A percentile compares a stretch with the other conserved stretches of the same genome.
Evolutionary conservation across 2,329 filamentous ascomycete species (phyloP).

Genomic region (Coleophoma cylindrospora): DNA sequence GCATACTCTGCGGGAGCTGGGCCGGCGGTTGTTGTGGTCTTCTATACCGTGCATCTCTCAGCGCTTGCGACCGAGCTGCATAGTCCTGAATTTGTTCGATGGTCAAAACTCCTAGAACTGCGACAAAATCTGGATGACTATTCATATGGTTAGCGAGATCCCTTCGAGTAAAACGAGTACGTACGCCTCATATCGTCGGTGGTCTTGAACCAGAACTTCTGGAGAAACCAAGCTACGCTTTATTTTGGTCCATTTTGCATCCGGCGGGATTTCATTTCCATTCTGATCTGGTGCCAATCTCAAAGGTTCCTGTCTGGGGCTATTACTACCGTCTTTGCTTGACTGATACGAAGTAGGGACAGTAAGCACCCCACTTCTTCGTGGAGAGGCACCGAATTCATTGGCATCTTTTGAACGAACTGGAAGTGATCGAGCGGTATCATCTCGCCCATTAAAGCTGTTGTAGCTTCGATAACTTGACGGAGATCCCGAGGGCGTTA

Average conservation of each 20-base stretch:
- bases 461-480: slow-evolving; percentile 15
- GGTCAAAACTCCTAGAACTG: slow-evolving; percentile 49
- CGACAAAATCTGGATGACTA: slow-evolving; percentile 50
- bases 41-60: slow-evolving; percentile 25
- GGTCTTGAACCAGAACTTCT: slow-evolving; percentile 49
- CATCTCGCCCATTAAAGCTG: slow-evolving; percentile 11
- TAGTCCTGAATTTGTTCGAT: slow-evolving; percentile 46
- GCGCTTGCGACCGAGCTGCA: slow-evolving; percentile 35
- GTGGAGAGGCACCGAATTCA: slow-evolving; percentile 7
- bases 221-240: slow-evolving; percentile 50
- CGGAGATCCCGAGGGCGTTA: slow-evolving; percentile 9
- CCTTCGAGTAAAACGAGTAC: slow-evolving; percentile 1
- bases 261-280: slow-evolving; percentile 49
- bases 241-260: slow-evolving; percentile 57
- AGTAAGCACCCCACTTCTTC: slow-evolving; percentile 11
- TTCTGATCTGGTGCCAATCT: slow-evolving; percentile 49
- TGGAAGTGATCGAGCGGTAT: slow-evolving; percentile 11
- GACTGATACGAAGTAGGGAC: slow-evolving; percentile 7
- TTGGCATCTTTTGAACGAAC: slow-evolving; percentile 10
- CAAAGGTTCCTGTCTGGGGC: slow-evolving; percentile 7
- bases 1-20: slow-evolving; percentile 5
- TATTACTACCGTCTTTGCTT: slow-evolving; percentile 8
- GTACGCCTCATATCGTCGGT: slow-evolving; percentile 52
- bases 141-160: not conserved
- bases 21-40: slow-evolving; percentile 7